phyloP scores from a whole-genome alignment of 108 stramenopile species.

The Thalassiosira profunda region DNA sequence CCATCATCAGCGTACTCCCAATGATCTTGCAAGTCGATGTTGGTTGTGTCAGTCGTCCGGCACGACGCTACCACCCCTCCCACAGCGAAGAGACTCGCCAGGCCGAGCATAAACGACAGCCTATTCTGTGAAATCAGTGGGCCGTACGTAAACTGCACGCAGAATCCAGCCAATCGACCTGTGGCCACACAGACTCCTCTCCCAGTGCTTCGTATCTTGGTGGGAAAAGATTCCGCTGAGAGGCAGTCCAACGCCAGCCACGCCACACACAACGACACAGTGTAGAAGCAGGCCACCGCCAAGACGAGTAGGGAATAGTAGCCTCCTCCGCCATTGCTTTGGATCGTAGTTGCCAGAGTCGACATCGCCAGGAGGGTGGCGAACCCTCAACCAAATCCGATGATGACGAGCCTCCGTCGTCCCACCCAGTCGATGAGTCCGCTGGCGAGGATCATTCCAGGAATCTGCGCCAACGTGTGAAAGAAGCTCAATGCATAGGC shows the following conservation, averaged over 20 bases:
- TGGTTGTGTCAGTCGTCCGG: constrained; percentile 40
- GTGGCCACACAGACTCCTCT: constrained; percentile 45
- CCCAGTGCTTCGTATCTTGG: constrained; percentile 43
- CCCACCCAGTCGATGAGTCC: constrained; percentile 42
- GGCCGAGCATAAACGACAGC: constrained; percentile 18
- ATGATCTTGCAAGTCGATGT: constrained; percentile 38
- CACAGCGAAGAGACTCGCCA: constrained; percentile 18
- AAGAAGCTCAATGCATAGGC: constrained; percentile 31
- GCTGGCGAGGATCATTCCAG: constrained; percentile 34
- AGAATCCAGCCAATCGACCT: constrained; percentile 36
- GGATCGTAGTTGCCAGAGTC: constrained; percentile 8
- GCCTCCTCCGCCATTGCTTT: not conserved
- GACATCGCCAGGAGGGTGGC: constrained; percentile 9
- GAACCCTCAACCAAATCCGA: constrained; percentile 22
- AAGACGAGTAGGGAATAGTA: constrained; percentile 13
- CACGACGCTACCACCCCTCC: constrained; percentile 11
- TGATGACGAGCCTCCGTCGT: constrained; percentile 22
- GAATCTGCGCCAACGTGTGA: constrained; percentile 47
- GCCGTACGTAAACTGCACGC: constrained; percentile 35
- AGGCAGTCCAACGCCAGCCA: constrained; percentile 44
- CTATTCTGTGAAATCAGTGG: constrained; percentile 19
- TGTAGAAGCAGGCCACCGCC: constrained; percentile 24
- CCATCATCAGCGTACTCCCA: constrained; percentile 10
- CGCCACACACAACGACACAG: constrained; percentile 16
- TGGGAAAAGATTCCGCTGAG: constrained; percentile 45